Percentiles rank a stretch among this genome's conserved stretches.
Conservation (phyloP, 192 early-diverging fungal genomes). For the Coemansia erecta region DNA sequence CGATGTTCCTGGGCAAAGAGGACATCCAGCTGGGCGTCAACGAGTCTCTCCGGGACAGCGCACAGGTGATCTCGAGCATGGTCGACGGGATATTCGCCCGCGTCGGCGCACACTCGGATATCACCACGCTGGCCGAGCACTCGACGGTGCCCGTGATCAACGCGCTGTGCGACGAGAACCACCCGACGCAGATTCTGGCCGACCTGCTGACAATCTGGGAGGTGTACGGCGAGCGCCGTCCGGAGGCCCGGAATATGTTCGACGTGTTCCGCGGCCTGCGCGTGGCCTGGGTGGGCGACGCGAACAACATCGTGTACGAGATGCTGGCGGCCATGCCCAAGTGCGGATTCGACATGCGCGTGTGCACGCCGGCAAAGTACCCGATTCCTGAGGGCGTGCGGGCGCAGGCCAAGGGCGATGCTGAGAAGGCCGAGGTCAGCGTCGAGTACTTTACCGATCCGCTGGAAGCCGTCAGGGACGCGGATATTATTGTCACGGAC, state of each 20-base stretch:
- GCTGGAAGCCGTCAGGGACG: conserved; percentile 69
- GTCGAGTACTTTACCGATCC: conserved; percentile 67
- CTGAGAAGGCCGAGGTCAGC: conserved; percentile 52
- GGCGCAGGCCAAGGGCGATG: conserved; percentile 64
- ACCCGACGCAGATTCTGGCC: conserved; percentile 96
- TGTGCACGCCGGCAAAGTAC: conserved; percentile 87
- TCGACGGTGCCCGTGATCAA: conserved; percentile 94
- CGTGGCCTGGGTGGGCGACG: conserved; percentile 98
- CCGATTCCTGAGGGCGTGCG: conserved; percentile 68
- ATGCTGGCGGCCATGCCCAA: conserved; percentile 88
- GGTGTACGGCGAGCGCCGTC: conserved; percentile 30
- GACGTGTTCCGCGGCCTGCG: conserved; percentile 63
- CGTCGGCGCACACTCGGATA: conserved; percentile 84
- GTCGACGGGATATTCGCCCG: conserved; percentile 94
- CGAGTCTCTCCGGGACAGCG: conserved; percentile 87
- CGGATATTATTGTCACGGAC: conserved; percentile 94
- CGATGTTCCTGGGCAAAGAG: conserved; percentile 91
- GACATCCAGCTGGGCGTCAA: conserved; percentile 98
- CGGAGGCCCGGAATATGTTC: conserved; percentile 13
- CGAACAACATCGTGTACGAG: conserved; percentile 95
- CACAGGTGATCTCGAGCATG: conserved; percentile 93
- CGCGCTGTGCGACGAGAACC: conserved; percentile 90
- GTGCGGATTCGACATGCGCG: conserved; percentile 74
- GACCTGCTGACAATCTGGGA: conserved; percentile 97
- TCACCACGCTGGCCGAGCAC: conserved; percentile 83